phyloP scores from a whole-genome alignment of 805 yeast species.

The Ogataea allantospora region DNA sequence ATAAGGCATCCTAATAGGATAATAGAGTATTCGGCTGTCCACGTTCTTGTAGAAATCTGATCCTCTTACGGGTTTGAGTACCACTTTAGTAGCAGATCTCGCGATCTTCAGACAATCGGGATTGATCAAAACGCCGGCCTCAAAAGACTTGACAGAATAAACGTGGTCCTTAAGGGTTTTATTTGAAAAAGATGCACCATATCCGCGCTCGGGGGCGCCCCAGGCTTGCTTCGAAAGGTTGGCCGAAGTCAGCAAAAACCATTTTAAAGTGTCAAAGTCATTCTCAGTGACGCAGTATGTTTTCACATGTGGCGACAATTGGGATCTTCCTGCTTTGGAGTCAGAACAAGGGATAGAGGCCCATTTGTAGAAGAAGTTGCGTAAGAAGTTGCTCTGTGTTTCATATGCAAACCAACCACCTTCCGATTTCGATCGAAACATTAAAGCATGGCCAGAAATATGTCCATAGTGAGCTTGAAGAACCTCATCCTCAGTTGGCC shows the following conservation, averaged over 20 bases:
- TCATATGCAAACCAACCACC: slow-evolving; percentile 23
- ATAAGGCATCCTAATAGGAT: slow-evolving; percentile 53
- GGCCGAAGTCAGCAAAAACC: slow-evolving; percentile 75
- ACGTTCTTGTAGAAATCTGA: slow-evolving; percentile 29
- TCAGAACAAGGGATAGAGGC: slow-evolving; percentile 29
- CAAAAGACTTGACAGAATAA: slow-evolving; percentile 43
- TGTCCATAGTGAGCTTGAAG: slow-evolving; percentile 20
- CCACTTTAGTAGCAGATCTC: slow-evolving; percentile 6
- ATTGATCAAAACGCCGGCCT: slow-evolving; percentile 51
- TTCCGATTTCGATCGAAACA: slow-evolving; percentile 16
- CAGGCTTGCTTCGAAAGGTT: slow-evolving; percentile 79
- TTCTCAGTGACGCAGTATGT: slow-evolving; percentile 58
- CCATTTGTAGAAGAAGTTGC: slow-evolving; percentile 49
- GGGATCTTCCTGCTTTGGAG: slow-evolving; percentile 26
- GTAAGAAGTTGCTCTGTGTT: slow-evolving; percentile 42
- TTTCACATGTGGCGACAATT: slow-evolving; percentile 58
- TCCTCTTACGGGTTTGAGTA: slow-evolving; percentile 45
- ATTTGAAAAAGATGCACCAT: slow-evolving; percentile 17
- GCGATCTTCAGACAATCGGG: slow-evolving; percentile 26
- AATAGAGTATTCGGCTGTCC: slow-evolving; percentile 7
- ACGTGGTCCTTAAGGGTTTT: slow-evolving; percentile 24
- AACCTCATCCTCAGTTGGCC: slow-evolving; percentile 34
- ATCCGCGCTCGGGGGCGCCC: slow-evolving; percentile 49
- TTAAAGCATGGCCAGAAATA: slow-evolving; percentile 32
- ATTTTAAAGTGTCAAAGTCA: slow-evolving; percentile 48